Base-by-base conservation (phyloP, 306 rosid species). In the Ammopiptanthus mongolicus region DNA sequence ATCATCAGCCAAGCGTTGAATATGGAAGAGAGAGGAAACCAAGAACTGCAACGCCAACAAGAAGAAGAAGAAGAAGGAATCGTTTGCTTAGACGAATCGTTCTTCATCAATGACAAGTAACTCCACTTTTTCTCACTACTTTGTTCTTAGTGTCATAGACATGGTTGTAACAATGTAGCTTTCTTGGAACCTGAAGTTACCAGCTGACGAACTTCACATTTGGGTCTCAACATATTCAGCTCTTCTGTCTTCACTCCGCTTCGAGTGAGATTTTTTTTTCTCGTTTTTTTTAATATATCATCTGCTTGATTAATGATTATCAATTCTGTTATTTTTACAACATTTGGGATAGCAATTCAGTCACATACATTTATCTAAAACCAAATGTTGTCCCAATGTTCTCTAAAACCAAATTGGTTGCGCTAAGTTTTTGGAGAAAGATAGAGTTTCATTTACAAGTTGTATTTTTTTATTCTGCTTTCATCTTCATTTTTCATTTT, bases 191-290 rank as follows among this genome's bases (percentile, higher is more conserved):
- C 15, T 83, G 65, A 86, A 89, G 98, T 80, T 94, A 94, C 87
- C 85, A 83, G 93, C 86, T 94, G 21, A 89, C 91, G 4, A 78
- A 85, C 7, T 94, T 91, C 78, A 84, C 90, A 7, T 94, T 91
- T 71, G 98, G 97, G 10, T 91, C 97, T 78, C 94, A 87, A 75
- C 83, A 81, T 5, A 80, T 94, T 73, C 77, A 90, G 67, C 92
- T 89, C 57, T 84, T 84, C 47, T 94, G 97, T 74, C 93, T 91
- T 34, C 91, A 87, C 18, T 86, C 97, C 57, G 98, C 97, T 82
- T 94, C 97, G 13, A 91, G 97, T 94, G 81, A 86, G 95, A 84
- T 75, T 22, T 75, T 41, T 5, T 11, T 11, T 7, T 41, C 14
- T 6, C n/a, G n/a, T 15, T 50, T 33, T 48, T 55, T 13, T 5